Percentiles rank a stretch among this genome's conserved stretches.
Conservation (phyloP, 495 filamentous ascomycete species). For the Xylaria scruposa region DNA sequence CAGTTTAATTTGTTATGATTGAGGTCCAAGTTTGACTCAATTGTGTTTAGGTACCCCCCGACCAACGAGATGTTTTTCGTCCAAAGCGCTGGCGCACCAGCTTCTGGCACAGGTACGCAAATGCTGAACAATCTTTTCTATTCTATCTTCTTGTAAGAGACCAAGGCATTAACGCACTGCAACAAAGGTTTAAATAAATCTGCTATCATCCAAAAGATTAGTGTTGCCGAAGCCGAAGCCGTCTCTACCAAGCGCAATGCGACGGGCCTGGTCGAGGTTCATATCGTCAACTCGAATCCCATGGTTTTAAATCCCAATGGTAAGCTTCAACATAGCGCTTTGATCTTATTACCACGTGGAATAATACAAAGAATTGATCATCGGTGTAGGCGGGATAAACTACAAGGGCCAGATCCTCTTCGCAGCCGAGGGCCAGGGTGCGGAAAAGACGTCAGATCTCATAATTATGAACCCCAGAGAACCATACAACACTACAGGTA, state of each 20-base stretch:
- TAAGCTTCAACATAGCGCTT: constrained; percentile 26
- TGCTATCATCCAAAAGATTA: constrained; percentile 57
- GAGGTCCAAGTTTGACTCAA: constrained; percentile 33
- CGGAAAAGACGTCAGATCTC: constrained; percentile 48
- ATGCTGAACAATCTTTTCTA: not conserved
- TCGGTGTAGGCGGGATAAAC: constrained; percentile 52
- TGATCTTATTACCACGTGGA: not conserved
- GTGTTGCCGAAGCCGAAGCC: constrained; percentile 46
- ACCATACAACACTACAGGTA: constrained; percentile 57
- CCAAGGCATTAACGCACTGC: not conserved
- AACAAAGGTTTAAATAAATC: constrained; percentile 53
- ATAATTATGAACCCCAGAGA: constrained; percentile 53
- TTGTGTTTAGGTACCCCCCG: constrained; percentile 32
- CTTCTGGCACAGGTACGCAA: constrained; percentile 49
- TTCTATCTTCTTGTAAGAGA: too few relatives aligned
- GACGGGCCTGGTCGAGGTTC: constrained; percentile 48
- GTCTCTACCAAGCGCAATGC: constrained; percentile 51
- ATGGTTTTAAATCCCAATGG: constrained; percentile 59
- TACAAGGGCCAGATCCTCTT: constrained; percentile 55
- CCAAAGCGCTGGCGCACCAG: constrained; percentile 55
- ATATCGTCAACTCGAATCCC: constrained; percentile 44
- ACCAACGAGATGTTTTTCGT: constrained; percentile 61
- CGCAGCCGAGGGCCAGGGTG: constrained; percentile 56
- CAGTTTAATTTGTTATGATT: not conserved
- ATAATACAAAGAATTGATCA: not conserved